Evolutionary conservation across 768 basidiomycete genomes (phyloP), one percentile per base, ranked within the genome.

Genomic region (Lactarius psammicola): DNA sequence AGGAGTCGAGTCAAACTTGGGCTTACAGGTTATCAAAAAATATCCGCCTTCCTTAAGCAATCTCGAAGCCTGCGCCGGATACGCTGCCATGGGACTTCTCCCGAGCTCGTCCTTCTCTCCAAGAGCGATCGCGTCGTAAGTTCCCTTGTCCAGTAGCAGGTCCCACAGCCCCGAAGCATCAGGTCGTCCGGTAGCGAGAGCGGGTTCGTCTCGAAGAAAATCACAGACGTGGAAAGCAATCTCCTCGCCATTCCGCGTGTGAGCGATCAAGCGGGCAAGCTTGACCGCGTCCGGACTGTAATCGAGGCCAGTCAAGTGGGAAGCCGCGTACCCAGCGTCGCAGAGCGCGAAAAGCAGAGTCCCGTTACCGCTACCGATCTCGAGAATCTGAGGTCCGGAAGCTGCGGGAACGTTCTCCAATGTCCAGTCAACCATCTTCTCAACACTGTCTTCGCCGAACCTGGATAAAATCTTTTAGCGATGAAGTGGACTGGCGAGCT

Each of bases 71-170:
- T 85, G 83, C 54, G 68, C 71, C 3, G 88, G 89, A 73, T 94
- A 94, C 20, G 71, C 73, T n/a, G 79, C 75, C 0, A 82, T 82
- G 1, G 87, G 87, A 1, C 81, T 78, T 49, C 70, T 73, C 26
- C 87, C 89, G 42, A 74, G 70, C 6, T 76, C 79, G 49, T 87
- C 85, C 71, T 84, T 86, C 62, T 81, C 80, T 58, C 83, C 87
- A 44, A 94, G 76, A 0, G 90, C 88, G 58, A 94, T 92, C 6
- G 92, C 91, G 71, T 94, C 92, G 71, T 86, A 92, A 0, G 92
- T 94, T n/a, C 92, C 92, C 74, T 94, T 94, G 76, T 94, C 92
- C 63, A 94, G 72, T 18, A 94, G 72, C 7, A 93, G 76, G 72
- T 92, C 89, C 92, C 92, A 94, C 38, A 69, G 70, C 55, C 73